Percentiles rank a stretch among this genome's conserved stretches.
These are phyloP conservation scores for Pinus taeda DNA, from an alignment of 75 land plant genomes.

Conservation along the genomic window DNA sequence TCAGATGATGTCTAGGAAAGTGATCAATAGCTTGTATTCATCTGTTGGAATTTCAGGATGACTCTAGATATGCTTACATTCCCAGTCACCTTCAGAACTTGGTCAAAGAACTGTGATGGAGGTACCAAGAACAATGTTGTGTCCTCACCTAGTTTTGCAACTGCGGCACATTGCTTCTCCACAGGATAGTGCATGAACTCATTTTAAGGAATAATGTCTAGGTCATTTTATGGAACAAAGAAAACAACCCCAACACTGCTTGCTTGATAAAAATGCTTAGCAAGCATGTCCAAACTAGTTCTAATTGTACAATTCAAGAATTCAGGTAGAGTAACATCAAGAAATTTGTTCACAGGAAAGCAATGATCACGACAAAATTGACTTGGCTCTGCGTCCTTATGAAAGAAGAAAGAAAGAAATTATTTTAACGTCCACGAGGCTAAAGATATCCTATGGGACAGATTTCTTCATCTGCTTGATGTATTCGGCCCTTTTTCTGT, in stretches of 20 bases:
- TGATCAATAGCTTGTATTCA: conserved; percentile 19
- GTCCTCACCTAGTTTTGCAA: conserved; percentile 73
- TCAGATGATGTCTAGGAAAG: conserved; percentile 23
- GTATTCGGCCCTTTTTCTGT: too few relatives aligned
- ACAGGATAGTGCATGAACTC: conserved; percentile 88
- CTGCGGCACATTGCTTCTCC: conserved; percentile 95
- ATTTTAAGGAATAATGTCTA: conserved; percentile 72
- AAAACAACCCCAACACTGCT: conserved; percentile 71
- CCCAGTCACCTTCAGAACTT: conserved; percentile 84
- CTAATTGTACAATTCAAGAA: conserved; percentile 84
- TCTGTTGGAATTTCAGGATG: conserved; percentile 68
- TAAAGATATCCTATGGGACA: too few relatives aligned
- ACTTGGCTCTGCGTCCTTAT: too few relatives aligned
- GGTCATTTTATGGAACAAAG: conserved; percentile 80
- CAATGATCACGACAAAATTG: conserved; percentile 94
- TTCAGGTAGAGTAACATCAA: conserved; percentile 71
- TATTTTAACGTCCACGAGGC: too few relatives aligned
- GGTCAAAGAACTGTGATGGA: conserved; percentile 81
- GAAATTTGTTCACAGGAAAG: conserved; percentile 72
- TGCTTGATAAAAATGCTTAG: conserved; percentile 82
- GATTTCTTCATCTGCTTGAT: too few relatives aligned
- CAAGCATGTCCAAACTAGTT: conserved; percentile 93
- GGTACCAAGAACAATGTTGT: conserved; percentile 91
- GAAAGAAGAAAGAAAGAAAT: too few relatives aligned
- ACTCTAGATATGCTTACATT: conserved; percentile 85